These are phyloP conservation scores for Phaeotremella fagi DNA, from an alignment of 768 basidiomycete genomes.

Conservation along the genomic window DNA sequence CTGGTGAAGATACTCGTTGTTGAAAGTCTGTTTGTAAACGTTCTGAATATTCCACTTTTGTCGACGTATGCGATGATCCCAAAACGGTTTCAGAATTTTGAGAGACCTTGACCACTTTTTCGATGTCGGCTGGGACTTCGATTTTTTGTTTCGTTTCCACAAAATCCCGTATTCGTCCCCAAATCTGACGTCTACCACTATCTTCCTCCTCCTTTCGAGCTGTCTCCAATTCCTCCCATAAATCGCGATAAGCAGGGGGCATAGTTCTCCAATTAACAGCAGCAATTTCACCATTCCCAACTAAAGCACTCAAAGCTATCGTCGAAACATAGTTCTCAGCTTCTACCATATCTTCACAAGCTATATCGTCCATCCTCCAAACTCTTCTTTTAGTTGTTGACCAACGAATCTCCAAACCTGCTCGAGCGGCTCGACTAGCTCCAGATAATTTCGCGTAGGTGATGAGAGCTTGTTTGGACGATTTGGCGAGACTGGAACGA, in stretches of 20 bases:
- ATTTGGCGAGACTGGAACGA: slow-evolving; percentile 50
- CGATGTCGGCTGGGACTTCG: background rate
- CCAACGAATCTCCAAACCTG: slow-evolving; percentile 70
- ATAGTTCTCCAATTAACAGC: slow-evolving; percentile 66
- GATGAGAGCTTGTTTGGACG: slow-evolving; percentile 62
- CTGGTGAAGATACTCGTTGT: slow-evolving; percentile 58
- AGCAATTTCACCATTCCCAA: slow-evolving; percentile 31
- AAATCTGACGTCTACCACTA: slow-evolving; percentile 60
- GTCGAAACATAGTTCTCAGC: slow-evolving; percentile 88
- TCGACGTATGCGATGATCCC: background rate
- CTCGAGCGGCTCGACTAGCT: slow-evolving; percentile 68
- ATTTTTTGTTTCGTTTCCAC: slow-evolving; percentile 49
- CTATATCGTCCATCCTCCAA: slow-evolving; percentile 80
- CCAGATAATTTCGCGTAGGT: slow-evolving; percentile 65
- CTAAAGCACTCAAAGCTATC: slow-evolving; percentile 73
- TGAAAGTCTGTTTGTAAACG: slow-evolving; percentile 60
- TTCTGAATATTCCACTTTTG: slow-evolving; percentile 48
- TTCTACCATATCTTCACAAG: slow-evolving; percentile 69
- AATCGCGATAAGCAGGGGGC: slow-evolving; percentile 75
- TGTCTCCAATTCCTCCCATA: slow-evolving; percentile 85
- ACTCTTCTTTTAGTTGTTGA: slow-evolving; percentile 54
- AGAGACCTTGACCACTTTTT: background rate
- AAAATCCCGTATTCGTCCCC: slow-evolving; percentile 65
- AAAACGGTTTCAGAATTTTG: background rate
- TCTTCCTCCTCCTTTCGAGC: slow-evolving; percentile 62